phyloP scores from a whole-genome alignment of 176 grass and related monocot genomes.

The Carex cristatella region DNA sequence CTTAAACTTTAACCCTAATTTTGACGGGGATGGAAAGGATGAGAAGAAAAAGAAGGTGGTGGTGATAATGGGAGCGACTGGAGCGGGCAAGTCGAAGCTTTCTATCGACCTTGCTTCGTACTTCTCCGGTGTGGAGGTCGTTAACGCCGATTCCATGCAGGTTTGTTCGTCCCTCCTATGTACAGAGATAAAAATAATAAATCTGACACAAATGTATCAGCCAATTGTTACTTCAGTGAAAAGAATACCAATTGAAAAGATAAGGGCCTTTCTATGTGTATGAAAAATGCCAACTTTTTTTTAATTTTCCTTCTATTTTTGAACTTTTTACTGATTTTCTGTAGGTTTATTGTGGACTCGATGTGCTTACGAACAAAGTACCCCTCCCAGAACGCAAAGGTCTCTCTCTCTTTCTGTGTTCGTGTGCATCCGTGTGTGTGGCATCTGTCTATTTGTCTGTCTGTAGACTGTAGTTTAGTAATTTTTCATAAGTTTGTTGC shows the following conservation, averaged over 20 bases:
- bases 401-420: constrained; percentile 17
- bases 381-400: constrained; percentile 62
- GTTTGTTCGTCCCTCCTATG: not conserved
- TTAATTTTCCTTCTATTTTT: not conserved
- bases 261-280: not conserved
- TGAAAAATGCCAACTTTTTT: not conserved
- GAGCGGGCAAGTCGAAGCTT: constrained; percentile 81
- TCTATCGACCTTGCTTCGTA: constrained; percentile 65
- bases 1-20: not conserved
- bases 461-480: not conserved
- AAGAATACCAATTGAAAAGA: not conserved
- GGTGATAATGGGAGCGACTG: constrained; percentile 85
- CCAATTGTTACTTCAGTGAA: not conserved
- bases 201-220: not conserved
- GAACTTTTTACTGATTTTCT: constrained; percentile 39
- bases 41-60: constrained; percentile 45
- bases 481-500: constrained; percentile 6
- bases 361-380: constrained; percentile 88
- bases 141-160: constrained; percentile 96
- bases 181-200: not conserved
- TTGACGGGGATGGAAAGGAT: not conserved
- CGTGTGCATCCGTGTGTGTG: not conserved
- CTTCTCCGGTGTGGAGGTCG: constrained; percentile 66
- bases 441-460: not conserved
- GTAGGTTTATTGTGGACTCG: constrained; percentile 75